Evolutionary conservation across 345 rosid genomes (phyloP).

Genomic region (Angophora floribunda): DNA sequence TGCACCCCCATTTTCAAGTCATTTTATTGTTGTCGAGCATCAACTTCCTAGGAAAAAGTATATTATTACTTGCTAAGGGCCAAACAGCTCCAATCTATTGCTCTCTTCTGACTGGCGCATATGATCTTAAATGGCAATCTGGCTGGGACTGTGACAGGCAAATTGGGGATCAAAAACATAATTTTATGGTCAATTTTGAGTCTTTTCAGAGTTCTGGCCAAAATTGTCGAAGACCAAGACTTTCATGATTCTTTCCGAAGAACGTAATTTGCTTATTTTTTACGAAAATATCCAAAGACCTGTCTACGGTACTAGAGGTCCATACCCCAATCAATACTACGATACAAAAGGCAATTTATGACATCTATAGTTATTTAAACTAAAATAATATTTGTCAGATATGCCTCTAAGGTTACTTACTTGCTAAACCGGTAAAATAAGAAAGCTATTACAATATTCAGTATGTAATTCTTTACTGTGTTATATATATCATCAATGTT

Average conservation of each 20-base stretch:
- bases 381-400: background rate
- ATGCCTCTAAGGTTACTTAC: background rate
- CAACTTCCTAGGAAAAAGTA: background rate
- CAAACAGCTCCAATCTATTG: background rate
- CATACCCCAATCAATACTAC: background rate
- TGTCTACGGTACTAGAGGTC: background rate
- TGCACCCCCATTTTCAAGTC: background rate
- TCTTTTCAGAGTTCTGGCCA: background rate
- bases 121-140: background rate
- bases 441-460: background rate
- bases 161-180: background rate
- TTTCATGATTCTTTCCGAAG: background rate
- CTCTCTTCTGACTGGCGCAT: background rate
- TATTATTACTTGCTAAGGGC: background rate
- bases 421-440: background rate
- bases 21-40: background rate
- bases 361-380: background rate
- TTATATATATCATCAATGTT: background rate
- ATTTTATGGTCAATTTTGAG: background rate
- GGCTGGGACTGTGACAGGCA: background rate
- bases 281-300: background rate
- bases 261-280: background rate
- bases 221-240: background rate
- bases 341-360: background rate
- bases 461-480: background rate